phyloP scores from a whole-genome alignment of 2,329 filamentous ascomycete species.

The Tolypocladium tundrense region DNA sequence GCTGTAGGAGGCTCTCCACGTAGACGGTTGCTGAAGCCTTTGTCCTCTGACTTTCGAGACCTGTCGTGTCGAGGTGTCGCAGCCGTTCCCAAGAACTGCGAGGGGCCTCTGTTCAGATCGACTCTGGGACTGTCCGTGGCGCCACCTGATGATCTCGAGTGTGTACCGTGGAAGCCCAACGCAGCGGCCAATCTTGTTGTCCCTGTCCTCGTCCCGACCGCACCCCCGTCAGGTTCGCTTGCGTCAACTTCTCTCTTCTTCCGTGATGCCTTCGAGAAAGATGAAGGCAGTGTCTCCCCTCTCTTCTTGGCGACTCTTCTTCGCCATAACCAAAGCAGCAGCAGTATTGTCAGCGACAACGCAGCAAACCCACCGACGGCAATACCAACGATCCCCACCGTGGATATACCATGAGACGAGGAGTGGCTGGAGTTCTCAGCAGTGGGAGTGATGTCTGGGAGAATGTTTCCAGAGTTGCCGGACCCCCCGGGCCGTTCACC shows the following conservation, averaged over 20 bases:
- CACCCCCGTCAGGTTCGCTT: slow-evolving; percentile 28
- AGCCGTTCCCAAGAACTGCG: slow-evolving; percentile 34
- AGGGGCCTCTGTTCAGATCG: slow-evolving; percentile 42
- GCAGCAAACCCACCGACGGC: slow-evolving; percentile 37
- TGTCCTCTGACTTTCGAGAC: slow-evolving; percentile 29
- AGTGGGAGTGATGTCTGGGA: not conserved
- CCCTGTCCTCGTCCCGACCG: slow-evolving; percentile 24
- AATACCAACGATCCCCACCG: slow-evolving; percentile 36
- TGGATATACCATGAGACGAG: slow-evolving; percentile 5
- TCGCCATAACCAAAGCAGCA: slow-evolving; percentile 41
- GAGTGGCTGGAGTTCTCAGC: slow-evolving; percentile 5
- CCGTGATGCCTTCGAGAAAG: slow-evolving; percentile 17
- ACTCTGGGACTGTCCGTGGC: slow-evolving; percentile 24
- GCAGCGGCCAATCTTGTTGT: not conserved
- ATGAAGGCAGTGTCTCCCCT: not conserved
- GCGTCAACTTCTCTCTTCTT: slow-evolving; percentile 7
- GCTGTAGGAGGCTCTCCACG: not conserved
- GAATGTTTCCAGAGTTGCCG: not conserved
- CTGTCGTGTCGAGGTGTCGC: slow-evolving; percentile 1
- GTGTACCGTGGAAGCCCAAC: not conserved
- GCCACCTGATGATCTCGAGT: slow-evolving; percentile 11
- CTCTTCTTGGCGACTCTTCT: slow-evolving; percentile 24
- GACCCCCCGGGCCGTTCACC: not conserved
- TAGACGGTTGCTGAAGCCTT: slow-evolving; percentile 5
- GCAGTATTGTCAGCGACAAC: slow-evolving; percentile 31